Evolutionary conservation across 139 green algal species (phyloP).

Genomic region (Deuterostichococcus epilithicus): DNA sequence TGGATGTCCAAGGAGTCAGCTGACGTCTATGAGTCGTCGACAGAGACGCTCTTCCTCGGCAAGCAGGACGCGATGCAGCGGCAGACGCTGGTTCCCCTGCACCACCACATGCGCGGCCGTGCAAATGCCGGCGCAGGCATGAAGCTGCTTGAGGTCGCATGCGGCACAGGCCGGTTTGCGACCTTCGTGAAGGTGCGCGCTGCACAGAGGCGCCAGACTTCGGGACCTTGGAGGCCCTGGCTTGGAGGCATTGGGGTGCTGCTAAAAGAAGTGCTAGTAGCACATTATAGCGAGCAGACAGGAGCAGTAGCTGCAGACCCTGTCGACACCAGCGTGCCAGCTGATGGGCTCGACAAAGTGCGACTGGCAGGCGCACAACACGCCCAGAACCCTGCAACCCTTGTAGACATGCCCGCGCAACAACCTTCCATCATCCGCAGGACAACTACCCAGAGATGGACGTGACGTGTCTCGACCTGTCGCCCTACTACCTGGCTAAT

Average conservation of each 20-base stretch:
- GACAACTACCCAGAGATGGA: slow-evolving; percentile 66
- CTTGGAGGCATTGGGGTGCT: too few species aligned
- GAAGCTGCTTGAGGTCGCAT: slow-evolving; percentile 74
- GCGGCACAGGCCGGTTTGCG: slow-evolving; percentile 80
- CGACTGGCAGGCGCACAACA: too few species aligned
- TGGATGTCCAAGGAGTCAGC: slow-evolving; percentile 63
- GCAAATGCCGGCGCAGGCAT: slow-evolving; percentile 4
- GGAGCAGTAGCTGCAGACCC: too few species aligned
- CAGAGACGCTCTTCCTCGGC: slow-evolving; percentile 83
- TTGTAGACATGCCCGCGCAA: too few species aligned
- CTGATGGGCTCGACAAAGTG: too few species aligned
- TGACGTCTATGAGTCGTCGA: slow-evolving; percentile 78
- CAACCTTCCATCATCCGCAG: slow-evolving; percentile 32
- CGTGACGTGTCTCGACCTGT: slow-evolving; percentile 67
- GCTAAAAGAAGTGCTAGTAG: too few species aligned
- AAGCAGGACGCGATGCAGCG: slow-evolving; percentile 88
- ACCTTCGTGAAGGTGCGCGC: slow-evolving; percentile 78
- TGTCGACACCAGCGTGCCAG: too few species aligned
- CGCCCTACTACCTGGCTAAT: slow-evolving; percentile 78
- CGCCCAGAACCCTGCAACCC: too few species aligned
- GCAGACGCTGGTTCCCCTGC: slow-evolving; percentile 50
- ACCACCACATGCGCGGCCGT: slow-evolving; percentile 30
- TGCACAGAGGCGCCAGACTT: too few species aligned
- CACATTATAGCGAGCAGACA: too few species aligned
- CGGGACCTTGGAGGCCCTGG: too few species aligned